phyloP scores from a whole-genome alignment of 1,139 yeast genomes.

The Protomyces macrosporus region DNA sequence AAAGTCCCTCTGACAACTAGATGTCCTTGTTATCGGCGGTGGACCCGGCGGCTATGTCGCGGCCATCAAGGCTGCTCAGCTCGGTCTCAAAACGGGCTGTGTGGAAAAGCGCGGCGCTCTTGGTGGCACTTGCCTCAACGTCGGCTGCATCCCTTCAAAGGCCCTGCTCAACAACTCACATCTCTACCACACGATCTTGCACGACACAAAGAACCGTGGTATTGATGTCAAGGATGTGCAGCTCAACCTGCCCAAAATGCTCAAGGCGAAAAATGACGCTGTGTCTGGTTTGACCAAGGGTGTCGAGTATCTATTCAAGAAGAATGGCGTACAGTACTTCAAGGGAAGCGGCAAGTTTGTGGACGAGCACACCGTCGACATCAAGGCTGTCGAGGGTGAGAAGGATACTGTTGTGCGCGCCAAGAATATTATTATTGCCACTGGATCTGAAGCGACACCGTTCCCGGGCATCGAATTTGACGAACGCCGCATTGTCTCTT shows the following conservation, averaged over 20 bases:
- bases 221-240: conserved; percentile 72
- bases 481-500: conserved; percentile 93
- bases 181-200: conserved; percentile 78
- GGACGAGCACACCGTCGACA: conserved; percentile 70
- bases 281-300: conserved; percentile 89
- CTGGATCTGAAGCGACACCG: conserved; percentile 97
- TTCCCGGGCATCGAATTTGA: conserved; percentile 98
- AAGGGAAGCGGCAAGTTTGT: conserved; percentile 90
- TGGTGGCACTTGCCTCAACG: conserved; percentile 98
- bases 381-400: conserved; percentile 81
- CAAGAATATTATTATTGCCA: conserved; percentile 87
- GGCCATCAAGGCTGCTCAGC: conserved; percentile 97
- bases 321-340: conserved; percentile 88
- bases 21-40: conserved; percentile 71
- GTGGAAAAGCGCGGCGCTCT: conserved; percentile 91
- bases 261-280: conserved; percentile 86
- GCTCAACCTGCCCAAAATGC: conserved; percentile 71
- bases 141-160: conserved; percentile 98
- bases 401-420: conserved; percentile 65
- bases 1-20: neutral
- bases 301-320: conserved; percentile 89
- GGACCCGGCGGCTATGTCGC: conserved; percentile 99
- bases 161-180: conserved; percentile 92
- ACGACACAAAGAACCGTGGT: conserved; percentile 83
- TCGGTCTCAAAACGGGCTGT: conserved; percentile 91